A percentile compares a stretch with the other conserved stretches of the same genome.
These are phyloP conservation scores for Nicotiana rustica DNA, from an alignment of 305 asterid species.

Conservation along the genomic window DNA sequence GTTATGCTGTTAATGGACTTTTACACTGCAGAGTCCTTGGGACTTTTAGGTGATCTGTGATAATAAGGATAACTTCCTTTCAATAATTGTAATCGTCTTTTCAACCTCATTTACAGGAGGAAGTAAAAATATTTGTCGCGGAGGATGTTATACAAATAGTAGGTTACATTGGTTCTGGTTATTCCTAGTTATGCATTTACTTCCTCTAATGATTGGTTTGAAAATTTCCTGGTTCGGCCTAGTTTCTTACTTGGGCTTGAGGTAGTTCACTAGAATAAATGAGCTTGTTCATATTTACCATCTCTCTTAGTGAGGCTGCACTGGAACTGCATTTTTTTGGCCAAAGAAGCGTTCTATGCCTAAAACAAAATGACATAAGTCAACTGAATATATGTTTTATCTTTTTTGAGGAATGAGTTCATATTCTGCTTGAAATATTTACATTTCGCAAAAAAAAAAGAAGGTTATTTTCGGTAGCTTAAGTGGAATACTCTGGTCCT, in stretches of 20 bases:
- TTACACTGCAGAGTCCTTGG: background rate
- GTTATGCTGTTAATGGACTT: background rate
- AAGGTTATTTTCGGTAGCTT: background rate
- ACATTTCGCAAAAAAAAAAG: too few species aligned
- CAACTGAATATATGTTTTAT: background rate
- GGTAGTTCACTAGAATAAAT: too few species aligned
- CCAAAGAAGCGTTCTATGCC: background rate
- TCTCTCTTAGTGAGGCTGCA: too few species aligned
- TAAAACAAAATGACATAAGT: background rate
- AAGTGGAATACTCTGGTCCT: background rate
- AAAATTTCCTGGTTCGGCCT: too few species aligned
- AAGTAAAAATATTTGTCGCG: background rate
- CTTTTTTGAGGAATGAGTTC: background rate
- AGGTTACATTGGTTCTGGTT: background rate
- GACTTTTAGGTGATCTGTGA: background rate
- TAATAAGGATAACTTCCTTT: background rate
- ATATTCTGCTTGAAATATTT: background rate
- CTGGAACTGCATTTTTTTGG: too few species aligned
- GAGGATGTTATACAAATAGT: too few species aligned
- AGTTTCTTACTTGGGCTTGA: too few species aligned
- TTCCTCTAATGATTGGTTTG: background rate
- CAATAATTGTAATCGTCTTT: background rate
- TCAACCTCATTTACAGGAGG: background rate
- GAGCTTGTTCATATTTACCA: too few species aligned
- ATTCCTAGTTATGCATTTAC: background rate